Evolutionary conservation across 768 basidiomycete genomes (phyloP).

Genomic region (Boletus pseudo-olivaceus): DNA sequence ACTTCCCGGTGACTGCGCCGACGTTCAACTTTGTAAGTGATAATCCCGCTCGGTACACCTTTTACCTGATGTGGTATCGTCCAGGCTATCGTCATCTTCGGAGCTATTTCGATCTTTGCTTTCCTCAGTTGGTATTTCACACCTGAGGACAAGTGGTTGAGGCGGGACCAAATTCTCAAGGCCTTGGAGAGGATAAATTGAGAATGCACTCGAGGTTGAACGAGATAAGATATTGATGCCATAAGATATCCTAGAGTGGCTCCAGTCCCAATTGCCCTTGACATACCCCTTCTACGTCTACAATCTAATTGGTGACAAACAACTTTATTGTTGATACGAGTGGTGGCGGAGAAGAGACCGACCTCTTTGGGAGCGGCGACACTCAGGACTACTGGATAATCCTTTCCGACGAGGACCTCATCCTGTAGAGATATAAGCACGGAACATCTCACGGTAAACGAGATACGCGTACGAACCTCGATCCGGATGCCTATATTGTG

Average conservation of each 20-base stretch:
- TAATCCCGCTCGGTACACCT: background rate
- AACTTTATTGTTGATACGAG: slow-evolving; percentile 4
- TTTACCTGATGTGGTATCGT: slow-evolving; percentile 11
- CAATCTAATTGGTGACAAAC: slow-evolving; percentile 40
- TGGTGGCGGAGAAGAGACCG: slow-evolving; percentile 2
- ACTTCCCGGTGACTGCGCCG: slow-evolving; percentile 71
- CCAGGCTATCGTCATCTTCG: slow-evolving; percentile 78
- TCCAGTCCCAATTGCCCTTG: slow-evolving; percentile 67
- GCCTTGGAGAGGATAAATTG: slow-evolving; percentile 36
- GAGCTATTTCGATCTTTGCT: slow-evolving; percentile 73
- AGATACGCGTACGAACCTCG: slow-evolving; percentile 48
- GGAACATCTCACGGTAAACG: background rate
- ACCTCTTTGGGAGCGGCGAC: slow-evolving; percentile 84
- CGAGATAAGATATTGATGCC: background rate
- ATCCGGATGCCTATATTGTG: slow-evolving; percentile 92
- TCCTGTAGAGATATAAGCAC: slow-evolving; percentile 41
- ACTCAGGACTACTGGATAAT: slow-evolving; percentile 61
- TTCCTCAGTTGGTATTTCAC: slow-evolving; percentile 74
- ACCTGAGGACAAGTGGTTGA: slow-evolving; percentile 78
- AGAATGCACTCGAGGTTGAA: background rate
- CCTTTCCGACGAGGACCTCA: slow-evolving; percentile 65
- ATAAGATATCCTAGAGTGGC: slow-evolving; percentile 36
- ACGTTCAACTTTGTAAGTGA: slow-evolving; percentile 82
- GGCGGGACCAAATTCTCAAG: slow-evolving; percentile 54
- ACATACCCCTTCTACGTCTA: slow-evolving; percentile 77